These are phyloP conservation scores for Backusella parvicylindrica DNA, from an alignment of 192 early-diverging fungal species.

Conservation along the genomic window DNA sequence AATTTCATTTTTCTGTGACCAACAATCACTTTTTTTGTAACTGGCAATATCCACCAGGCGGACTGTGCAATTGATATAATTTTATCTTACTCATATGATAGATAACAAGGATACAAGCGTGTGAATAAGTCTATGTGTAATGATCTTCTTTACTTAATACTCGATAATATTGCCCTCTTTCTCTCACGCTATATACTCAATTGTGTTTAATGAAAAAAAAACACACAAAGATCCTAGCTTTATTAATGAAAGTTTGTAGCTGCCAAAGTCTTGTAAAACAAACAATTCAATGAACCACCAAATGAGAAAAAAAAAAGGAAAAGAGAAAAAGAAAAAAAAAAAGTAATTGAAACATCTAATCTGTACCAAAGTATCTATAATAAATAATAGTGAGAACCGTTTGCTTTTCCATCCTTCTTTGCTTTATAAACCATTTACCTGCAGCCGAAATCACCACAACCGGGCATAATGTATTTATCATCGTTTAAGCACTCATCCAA, in stretches of 20 bases:
- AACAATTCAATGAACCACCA: background rate
- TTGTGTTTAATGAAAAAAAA: background rate
- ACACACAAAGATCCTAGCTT: background rate
- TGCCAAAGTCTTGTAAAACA: background rate
- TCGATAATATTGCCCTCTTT: background rate
- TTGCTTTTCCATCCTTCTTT: background rate
- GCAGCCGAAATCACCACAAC: constrained; percentile 91
- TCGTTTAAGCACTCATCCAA: constrained; percentile 81
- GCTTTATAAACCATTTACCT: constrained; percentile 46
- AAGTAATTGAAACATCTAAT: background rate
- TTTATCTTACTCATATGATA: background rate
- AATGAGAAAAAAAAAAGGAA: background rate
- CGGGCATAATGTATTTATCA: constrained; percentile 86
- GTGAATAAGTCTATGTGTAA: background rate
- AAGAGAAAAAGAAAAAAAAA: too few species aligned
- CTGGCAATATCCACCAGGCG: too few species aligned
- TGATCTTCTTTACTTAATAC: background rate
- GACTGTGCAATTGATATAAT: background rate
- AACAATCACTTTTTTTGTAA: too few species aligned
- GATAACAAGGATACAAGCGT: background rate
- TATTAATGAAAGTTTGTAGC: background rate
- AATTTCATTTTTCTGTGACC: too few species aligned
- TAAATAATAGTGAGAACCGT: background rate
- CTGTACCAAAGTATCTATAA: constrained; percentile 24
- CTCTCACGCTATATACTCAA: background rate